Evolutionary conservation across 2,329 filamentous ascomycete genomes (phyloP), one percentile per base, ranked within the genome.

Genomic region (Knufia fluminis): DNA sequence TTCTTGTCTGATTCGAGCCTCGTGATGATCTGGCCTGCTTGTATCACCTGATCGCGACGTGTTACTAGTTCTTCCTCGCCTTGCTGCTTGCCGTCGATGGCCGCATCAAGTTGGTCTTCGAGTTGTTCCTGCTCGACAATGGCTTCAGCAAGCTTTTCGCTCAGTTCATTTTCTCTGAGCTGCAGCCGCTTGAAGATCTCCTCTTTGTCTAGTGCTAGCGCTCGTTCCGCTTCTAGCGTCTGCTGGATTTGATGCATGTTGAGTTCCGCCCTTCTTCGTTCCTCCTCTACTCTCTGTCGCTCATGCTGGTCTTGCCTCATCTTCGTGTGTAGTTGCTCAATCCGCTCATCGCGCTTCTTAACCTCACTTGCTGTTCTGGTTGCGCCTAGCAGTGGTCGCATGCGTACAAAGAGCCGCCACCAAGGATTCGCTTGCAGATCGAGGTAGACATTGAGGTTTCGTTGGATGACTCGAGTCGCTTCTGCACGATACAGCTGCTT

Each of bases 151-250:
- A 99, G 77, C 69, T 97, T 96, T 61, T 98, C 94, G 46, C 84
- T 86, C 3, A 99, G 77, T 64, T 98, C 91, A 9, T 82, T 77
- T 67, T 98, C 92, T n/a, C 92, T 85, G 47, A 83, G 72, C 63
- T 96, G 92, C 19, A 98, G 74, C n/a, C 94, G 81, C 64, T 91
- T 94, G 74, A 97, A 98, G 52, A 99, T 98, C 61, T 98, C 92
- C 64, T 99, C 94, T 65, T 98, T 98, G 68, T 99, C 92, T 3
- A 98, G 72, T 1, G 92, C 92, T 36, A 98, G 75, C n/a, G 91
- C 87, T 44, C 92, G 82, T 67, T 98, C 94, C 57, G 90, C 95
- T 66, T 98, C 94, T 1, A 99, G 75, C 0, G 87, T 94, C 60
- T 97, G 88, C 64, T 96, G 90, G 41, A 97, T 86, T 26, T 86